These are phyloP conservation scores for Osmanthus fragrans DNA, from an alignment of 257 asterid species.

Conservation along the genomic window DNA sequence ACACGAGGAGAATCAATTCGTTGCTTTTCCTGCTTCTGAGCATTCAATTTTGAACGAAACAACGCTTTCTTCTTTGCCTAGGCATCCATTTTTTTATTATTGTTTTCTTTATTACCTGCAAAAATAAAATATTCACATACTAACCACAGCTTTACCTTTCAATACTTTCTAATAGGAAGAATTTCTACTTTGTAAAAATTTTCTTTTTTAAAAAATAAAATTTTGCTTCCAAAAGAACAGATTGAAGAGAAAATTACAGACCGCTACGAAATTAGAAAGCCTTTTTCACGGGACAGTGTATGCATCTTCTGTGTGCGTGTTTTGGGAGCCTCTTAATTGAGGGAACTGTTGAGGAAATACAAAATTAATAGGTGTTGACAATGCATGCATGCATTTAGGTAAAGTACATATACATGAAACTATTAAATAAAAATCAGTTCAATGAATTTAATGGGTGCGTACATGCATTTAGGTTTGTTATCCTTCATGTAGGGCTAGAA, in stretches of 20 bases:
- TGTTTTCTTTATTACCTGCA: conserved; percentile 19
- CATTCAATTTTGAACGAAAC: conserved; percentile 70
- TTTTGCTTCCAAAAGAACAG: not conserved
- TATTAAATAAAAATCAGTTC: too few species aligned
- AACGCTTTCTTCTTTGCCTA: conserved; percentile 72
- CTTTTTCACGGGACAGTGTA: not conserved
- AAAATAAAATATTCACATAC: not conserved
- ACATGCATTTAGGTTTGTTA: too few species aligned
- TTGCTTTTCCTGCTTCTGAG: conserved; percentile 64
- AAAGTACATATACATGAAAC: too few species aligned
- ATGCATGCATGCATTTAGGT: too few species aligned
- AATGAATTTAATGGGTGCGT: too few species aligned
- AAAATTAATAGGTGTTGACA: too few species aligned
- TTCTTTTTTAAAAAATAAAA: not conserved
- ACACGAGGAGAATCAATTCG: conserved; percentile 83
- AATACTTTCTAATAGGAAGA: not conserved
- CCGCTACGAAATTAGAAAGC: not conserved
- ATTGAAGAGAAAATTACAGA: not conserved
- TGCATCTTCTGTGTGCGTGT: not conserved
- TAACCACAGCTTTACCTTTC: conserved; percentile 12
- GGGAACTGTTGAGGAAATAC: not conserved
- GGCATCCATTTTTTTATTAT: conserved; percentile 45
- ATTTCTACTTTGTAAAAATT: not conserved
- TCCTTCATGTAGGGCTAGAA: too few species aligned
- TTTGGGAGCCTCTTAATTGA: not conserved